Conservation (phyloP, 441 rosid genomes). For the Brassica balearica region DNA sequence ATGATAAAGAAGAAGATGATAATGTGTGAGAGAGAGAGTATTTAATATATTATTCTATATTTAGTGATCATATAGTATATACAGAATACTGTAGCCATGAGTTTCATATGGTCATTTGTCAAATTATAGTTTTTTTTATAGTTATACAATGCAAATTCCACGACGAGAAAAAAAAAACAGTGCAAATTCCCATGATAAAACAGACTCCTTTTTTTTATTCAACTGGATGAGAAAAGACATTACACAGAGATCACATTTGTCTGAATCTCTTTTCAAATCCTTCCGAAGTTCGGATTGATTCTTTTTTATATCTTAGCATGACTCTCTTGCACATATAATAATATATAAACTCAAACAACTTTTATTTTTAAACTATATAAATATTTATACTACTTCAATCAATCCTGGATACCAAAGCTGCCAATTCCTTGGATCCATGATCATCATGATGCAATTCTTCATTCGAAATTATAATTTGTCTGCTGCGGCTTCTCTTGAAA, state of each 20-base stretch:
- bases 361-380: not conserved
- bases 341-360: not conserved
- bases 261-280: not conserved
- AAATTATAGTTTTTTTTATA: too few species aligned
- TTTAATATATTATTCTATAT: too few species aligned
- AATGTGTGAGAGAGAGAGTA: too few species aligned
- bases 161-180: too few species aligned
- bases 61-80: too few species aligned
- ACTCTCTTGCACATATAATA: not conserved
- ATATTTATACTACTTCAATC: not conserved
- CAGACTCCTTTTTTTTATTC: not conserved
- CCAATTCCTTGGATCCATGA: not conserved
- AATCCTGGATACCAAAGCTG: too few species aligned
- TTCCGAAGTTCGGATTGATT: not conserved
- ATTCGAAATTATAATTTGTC: not conserved
- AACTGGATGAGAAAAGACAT: constrained; percentile 6
- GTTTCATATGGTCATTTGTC: too few species aligned
- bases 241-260: constrained; percentile 15
- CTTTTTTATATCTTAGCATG: not conserved
- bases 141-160: too few species aligned
- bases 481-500: not conserved
- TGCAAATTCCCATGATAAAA: too few species aligned
- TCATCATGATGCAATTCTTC: not conserved
- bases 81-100: too few species aligned
- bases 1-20: too few species aligned